Base-by-base conservation (phyloP, 2,329 filamentous ascomycete species). In the Claviceps sp. region DNA sequence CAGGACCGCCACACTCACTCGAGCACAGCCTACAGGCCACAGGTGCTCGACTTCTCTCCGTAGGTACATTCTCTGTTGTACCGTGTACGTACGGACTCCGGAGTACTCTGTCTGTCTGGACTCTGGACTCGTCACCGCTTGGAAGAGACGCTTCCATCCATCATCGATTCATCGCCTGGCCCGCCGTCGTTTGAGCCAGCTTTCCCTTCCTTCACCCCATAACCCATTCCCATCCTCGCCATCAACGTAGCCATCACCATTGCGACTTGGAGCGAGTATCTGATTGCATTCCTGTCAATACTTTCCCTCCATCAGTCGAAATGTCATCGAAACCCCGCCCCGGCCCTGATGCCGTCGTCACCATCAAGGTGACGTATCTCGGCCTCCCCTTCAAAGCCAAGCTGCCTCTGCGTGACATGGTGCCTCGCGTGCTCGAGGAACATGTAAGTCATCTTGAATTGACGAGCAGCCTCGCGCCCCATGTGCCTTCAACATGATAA, bases 371-470 rank as follows among this genome's bases (percentile, higher is more conserved):
- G 64, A 79, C 81, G 62, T 81, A 85, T 63, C 81, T 89, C 63
- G 87, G 87, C 54, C 73, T 71, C 62, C 85, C 83, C 62, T 83
- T 86, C 63, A 86, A 89, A 61, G 86, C 94, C 73, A 96, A 95
- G 78, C 78, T 97, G 58, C 85, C 88, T 52, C 78, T 97, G 63
- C 82, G 84, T 65, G 91, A 97, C 60, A 82, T 97, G 52, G 81
- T 81, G 56, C 81, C 85, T 48, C 74, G 73, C 57, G 76, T 81
- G 47, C 79, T 98, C 41, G 88, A 90, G 61, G 75, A 81, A 62
- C 94, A 91, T 81, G 93, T 97, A 79, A 66, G 85, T 78, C 59
- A 62, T 57, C 18, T 34, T 38, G 30, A 40, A 38, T 9, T 14
- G 49, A n/a, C 24, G 45, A 38, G 14, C 18, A 37, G 9, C 14